Conservation (phyloP, 768 basidiomycete species). For the Amanita rubescens region DNA sequence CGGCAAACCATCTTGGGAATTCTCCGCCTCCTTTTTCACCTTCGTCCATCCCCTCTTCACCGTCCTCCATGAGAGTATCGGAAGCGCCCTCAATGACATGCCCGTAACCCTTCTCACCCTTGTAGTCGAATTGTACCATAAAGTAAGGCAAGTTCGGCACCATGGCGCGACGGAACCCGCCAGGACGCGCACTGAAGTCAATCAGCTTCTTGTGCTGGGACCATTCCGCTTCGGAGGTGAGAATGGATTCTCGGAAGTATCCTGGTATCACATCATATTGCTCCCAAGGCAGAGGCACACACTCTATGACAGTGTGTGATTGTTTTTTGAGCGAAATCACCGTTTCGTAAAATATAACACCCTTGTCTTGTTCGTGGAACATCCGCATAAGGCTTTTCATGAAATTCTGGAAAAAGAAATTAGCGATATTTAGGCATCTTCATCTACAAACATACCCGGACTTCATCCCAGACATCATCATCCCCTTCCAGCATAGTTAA, state of each 20-base stretch:
- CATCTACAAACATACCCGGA: conserved; percentile 52
- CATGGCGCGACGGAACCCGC: conserved; percentile 92
- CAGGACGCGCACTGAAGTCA: conserved; percentile 83
- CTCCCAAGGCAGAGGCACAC: conserved; percentile 86
- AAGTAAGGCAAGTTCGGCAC: conserved; percentile 98
- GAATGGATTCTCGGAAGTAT: conserved; percentile 97
- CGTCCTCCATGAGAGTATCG: conserved; percentile 53
- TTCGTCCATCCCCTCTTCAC: conserved; percentile 60
- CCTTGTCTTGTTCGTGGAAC: conserved; percentile 89
- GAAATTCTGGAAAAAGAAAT: conserved; percentile 40
- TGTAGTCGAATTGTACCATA: conserved; percentile 98
- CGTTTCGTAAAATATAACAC: conserved; percentile 94
- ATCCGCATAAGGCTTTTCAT: conserved; percentile 95
- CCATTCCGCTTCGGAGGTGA: conserved; percentile 94
- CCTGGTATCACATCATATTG: conserved; percentile 82
- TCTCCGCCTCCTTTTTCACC: conserved; percentile 89
- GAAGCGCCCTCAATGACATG: conserved; percentile 94
- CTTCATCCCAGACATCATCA: conserved; percentile 98
- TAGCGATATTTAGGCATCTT: background rate
- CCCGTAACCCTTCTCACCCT: conserved; percentile 95
- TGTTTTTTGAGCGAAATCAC: conserved; percentile 82
- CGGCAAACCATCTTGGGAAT: conserved; percentile 89
- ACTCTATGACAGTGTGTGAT: conserved; percentile 90
- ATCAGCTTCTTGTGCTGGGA: conserved; percentile 97
- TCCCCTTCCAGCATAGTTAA: conserved; percentile 88